Evolutionary conservation across 2,329 filamentous ascomycete genomes (phyloP), one percentile per base, ranked within the genome.

Genomic region (Aspergillus spinulosporus): DNA sequence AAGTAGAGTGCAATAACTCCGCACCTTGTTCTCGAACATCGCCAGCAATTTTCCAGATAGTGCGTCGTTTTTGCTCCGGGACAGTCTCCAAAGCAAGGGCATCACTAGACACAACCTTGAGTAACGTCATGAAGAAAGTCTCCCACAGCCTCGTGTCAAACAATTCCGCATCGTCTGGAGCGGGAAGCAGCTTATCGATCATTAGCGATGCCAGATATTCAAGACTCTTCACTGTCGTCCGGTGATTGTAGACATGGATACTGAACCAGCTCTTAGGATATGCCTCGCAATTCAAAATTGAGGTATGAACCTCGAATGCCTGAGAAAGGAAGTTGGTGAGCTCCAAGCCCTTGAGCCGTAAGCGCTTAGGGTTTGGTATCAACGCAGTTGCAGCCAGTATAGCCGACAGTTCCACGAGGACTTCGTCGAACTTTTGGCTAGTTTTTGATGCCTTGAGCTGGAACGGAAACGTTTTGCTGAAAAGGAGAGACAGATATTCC

Each of bases 1-100:
- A 99, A 4, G 89, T 93, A 29, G 85, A 84, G 59, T 88, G 85
- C 34, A 99, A 78, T 6, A 99, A 80, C 49, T 93, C 89, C 3
- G 94, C 93, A 12, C 95, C 94, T 62, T 91, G 84, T 72, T 97
- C 92, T 54, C 94, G 84, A 49, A 99, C 91, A 74, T 99, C 95
- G 4, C 94, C 94, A 3, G 93, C 94, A 69, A 99, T 97, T 77
- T 97, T 99, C 94, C 95, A 99, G 1, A 97, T 93, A 0, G 94
- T 93, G 54, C 94, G 82, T 45, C 94, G 82, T 76, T 97, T 99
- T 75, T 99, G 94, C 72, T 99, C 95, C 0, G 94, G 92, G 69
- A 97, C 97, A 0, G 92, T 96, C 71, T 99, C 94, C 37, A 99
- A 82, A 0, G 94, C 92, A 15, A 99, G 82, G 0, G 88, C 90